Evolutionary conservation across 2,329 filamentous ascomycete species (phyloP).

Genomic region (Akanthomyces uredinophilus): DNA sequence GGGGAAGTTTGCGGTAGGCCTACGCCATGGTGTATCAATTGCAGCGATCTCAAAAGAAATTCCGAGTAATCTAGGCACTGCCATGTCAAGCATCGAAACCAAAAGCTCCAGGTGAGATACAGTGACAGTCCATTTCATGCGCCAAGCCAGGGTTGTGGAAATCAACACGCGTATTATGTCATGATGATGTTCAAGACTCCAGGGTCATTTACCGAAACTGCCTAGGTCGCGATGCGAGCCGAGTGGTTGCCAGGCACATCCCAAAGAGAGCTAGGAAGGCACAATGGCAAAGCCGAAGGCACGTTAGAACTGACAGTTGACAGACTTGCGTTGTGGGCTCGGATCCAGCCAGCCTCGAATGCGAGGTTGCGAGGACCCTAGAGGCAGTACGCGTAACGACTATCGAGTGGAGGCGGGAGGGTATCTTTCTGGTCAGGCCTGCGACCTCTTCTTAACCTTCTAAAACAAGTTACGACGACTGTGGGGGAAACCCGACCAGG

Average conservation of each 20-base stretch:
- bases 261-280: not conserved
- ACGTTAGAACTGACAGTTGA: not conserved
- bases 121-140: not conserved
- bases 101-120: too few relatives aligned
- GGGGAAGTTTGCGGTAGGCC: too few relatives aligned
- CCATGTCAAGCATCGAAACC: not conserved
- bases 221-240: not conserved
- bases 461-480: not conserved
- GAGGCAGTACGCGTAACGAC: not conserved
- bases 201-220: not conserved
- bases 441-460: not conserved
- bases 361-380: not conserved
- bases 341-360: not conserved
- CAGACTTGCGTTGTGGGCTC: not conserved
- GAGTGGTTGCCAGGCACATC: not conserved
- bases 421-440: not conserved
- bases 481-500: not conserved
- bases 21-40: too few relatives aligned
- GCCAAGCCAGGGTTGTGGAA: not conserved
- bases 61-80: too few relatives aligned
- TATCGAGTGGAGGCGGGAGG: not conserved
- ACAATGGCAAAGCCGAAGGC: not conserved
- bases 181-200: constrained; percentile 5
- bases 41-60: too few relatives aligned
- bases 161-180: constrained; percentile 1